Evolutionary conservation across 805 yeast species (phyloP).

Genomic region (Isabelozyma pseudorhagii): DNA sequence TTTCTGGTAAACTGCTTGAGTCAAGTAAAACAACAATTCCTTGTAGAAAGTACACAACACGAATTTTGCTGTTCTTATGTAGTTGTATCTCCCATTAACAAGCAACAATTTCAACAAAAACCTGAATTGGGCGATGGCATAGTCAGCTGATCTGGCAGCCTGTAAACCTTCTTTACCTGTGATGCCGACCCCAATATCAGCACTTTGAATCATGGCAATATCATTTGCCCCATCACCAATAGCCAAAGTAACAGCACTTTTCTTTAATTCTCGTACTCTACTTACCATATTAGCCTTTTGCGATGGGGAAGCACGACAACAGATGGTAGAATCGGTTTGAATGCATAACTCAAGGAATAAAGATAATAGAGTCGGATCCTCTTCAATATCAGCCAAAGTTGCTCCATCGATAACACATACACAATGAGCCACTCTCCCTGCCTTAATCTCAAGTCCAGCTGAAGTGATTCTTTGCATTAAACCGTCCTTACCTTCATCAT

Average conservation of each 20-base stretch:
- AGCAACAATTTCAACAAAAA: conserved; percentile 75
- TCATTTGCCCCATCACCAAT: conserved; percentile 99
- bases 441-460: conserved; percentile 67
- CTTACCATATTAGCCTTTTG: conserved; percentile 91
- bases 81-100: conserved; percentile 96
- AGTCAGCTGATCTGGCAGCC: conserved; percentile 94
- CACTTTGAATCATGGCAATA: conserved; percentile 98
- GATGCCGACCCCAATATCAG: conserved; percentile 96
- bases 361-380: conserved; percentile 67
- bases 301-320: conserved; percentile 96
- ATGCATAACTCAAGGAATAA: conserved; percentile 83
- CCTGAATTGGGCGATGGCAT: conserved; percentile 91
- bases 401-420: conserved; percentile 96
- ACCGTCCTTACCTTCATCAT: conserved; percentile 47
- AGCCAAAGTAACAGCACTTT: conserved; percentile 78
- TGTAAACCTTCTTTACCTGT: conserved; percentile 97
- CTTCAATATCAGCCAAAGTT: conserved; percentile 70
- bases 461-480: conserved; percentile 69
- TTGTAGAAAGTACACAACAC: conserved; percentile 93
- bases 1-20: conserved; percentile 85
- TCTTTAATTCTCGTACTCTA: conserved; percentile 69
- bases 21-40: conserved; percentile 82
- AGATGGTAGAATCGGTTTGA: conserved; percentile 83
- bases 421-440: conserved; percentile 83
- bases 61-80: conserved; percentile 86